Evolutionary conservation across 768 basidiomycete genomes (phyloP).

Genomic region (Hortiboletus campestris): DNA sequence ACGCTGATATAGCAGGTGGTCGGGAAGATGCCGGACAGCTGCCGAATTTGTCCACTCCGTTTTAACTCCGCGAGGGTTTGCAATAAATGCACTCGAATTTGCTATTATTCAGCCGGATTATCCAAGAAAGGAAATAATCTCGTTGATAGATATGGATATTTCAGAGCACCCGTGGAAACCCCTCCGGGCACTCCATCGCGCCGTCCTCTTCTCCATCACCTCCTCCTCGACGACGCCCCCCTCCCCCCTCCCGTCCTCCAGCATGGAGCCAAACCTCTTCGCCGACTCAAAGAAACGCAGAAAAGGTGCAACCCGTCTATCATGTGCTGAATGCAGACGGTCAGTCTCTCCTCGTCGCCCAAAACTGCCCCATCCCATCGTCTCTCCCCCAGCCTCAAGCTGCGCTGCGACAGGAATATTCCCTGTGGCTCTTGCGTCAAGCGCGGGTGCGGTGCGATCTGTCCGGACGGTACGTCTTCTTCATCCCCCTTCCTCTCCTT

Average conservation of each 20-base stretch:
- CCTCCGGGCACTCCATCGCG: slow-evolving; percentile 19
- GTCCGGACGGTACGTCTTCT: slow-evolving; percentile 62
- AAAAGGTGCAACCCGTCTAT: slow-evolving; percentile 73
- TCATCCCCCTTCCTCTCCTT: slow-evolving; percentile 8
- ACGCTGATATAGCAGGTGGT: not conserved
- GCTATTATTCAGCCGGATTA: slow-evolving; percentile 15
- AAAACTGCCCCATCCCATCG: not conserved
- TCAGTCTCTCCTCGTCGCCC: slow-evolving; percentile 20
- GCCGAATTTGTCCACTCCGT: slow-evolving; percentile 4
- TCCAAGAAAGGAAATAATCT: slow-evolving; percentile 23
- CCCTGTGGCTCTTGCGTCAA: slow-evolving; percentile 82
- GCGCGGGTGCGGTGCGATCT: slow-evolving; percentile 77
- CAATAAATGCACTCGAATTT: slow-evolving; percentile 6
- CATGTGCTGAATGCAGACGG: slow-evolving; percentile 81
- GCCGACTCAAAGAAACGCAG: slow-evolving; percentile 53
- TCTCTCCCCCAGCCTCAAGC: slow-evolving; percentile 24
- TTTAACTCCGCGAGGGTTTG: slow-evolving; percentile 25
- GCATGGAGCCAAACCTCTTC: slow-evolving; percentile 26
- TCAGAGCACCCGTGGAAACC: slow-evolving; percentile 13
- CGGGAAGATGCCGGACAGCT: slow-evolving; percentile 9
- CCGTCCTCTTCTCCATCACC: slow-evolving; percentile 20
- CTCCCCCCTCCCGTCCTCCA: not conserved
- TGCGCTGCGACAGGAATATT: slow-evolving; percentile 66
- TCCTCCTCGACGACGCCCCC: slow-evolving; percentile 21
- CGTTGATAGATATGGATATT: slow-evolving; percentile 15